A percentile compares a stretch with the other conserved stretches of the same genome.
Evolutionary conservation across 2,329 filamentous ascomycete species (phyloP).

Genomic region (Ophiostoma piceae): DNA sequence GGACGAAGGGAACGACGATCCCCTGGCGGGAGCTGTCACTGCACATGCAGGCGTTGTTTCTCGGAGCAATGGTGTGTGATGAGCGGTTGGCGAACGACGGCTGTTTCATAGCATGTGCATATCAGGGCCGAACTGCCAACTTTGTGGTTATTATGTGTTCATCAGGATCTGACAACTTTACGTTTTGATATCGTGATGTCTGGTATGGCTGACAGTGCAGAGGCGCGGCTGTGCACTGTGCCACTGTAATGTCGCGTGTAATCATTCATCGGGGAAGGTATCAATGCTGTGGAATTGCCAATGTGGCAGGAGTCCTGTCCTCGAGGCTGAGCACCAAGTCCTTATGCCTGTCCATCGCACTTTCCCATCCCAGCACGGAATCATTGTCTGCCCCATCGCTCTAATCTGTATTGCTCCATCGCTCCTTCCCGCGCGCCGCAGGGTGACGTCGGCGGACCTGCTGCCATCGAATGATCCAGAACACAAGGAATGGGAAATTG

Average conservation of each 20-base stretch:
- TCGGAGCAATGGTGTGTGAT: neutral
- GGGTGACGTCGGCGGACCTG: neutral
- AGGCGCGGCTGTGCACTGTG: neutral
- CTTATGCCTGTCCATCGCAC: neutral
- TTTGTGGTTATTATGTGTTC: neutral
- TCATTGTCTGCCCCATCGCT: neutral
- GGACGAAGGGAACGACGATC: neutral
- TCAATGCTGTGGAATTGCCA: neutral
- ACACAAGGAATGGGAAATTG: neutral
- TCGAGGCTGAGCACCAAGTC: conserved; percentile 5
- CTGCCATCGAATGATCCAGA: conserved; percentile 5
- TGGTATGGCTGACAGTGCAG: neutral
- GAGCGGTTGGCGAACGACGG: neutral
- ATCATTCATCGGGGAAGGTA: neutral
- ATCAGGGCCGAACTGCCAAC: neutral
- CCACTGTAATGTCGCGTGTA: neutral
- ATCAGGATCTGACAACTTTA: no score
- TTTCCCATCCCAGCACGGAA: neutral
- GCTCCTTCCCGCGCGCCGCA: conserved; percentile 6
- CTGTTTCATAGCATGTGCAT: neutral
- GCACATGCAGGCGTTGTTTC: neutral
- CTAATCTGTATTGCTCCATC: neutral
- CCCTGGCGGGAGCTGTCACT: neutral
- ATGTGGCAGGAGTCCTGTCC: neutral
- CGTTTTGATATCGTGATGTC: no score